phyloP scores from a whole-genome alignment of 768 basidiomycete genomes.

The Collybia mongolica region DNA sequence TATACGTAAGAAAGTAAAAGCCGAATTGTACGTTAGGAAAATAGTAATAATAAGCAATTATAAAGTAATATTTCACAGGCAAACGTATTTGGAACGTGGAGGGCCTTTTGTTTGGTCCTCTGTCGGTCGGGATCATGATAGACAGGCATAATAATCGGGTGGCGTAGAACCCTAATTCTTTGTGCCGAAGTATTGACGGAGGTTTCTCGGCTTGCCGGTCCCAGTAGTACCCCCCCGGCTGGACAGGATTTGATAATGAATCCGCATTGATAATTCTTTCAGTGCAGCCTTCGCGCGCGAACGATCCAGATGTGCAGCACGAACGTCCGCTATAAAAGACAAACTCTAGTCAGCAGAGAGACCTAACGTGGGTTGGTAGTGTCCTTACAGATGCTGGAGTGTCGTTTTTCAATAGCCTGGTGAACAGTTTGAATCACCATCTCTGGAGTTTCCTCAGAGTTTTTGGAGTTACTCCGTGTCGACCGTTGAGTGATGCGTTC shows the following conservation, averaged over 20 bases:
- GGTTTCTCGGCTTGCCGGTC: not conserved
- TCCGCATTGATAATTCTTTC: conserved; percentile 60
- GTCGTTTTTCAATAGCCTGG: conserved; percentile 47
- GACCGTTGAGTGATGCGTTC: conserved; percentile 32
- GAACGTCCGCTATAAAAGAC: conserved; percentile 55
- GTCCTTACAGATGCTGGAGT: conserved; percentile 60
- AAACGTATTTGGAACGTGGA: not conserved
- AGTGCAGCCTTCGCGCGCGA: conserved; percentile 70
- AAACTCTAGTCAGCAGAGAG: not conserved
- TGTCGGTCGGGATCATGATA: no score
- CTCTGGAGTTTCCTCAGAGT: conserved; percentile 26
- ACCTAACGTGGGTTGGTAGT: not conserved
- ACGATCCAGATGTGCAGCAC: conserved; percentile 74
- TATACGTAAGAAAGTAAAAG: conserved; percentile 6
- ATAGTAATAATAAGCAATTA: conserved; percentile 6
- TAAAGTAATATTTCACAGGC: conserved; percentile 11
- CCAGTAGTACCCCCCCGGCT: conserved; percentile 14
- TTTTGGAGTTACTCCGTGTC: conserved; percentile 12
- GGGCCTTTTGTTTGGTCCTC: no score
- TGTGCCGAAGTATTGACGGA: conserved; percentile 11
- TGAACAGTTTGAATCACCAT: conserved; percentile 50
- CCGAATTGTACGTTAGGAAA: not conserved
- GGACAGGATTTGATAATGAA: conserved; percentile 57
- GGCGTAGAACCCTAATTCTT: conserved; percentile 8
- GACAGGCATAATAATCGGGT: no score